Conservation (phyloP, 2,329 filamentous ascomycete genomes). For the Arthrobotrys iridis region DNA sequence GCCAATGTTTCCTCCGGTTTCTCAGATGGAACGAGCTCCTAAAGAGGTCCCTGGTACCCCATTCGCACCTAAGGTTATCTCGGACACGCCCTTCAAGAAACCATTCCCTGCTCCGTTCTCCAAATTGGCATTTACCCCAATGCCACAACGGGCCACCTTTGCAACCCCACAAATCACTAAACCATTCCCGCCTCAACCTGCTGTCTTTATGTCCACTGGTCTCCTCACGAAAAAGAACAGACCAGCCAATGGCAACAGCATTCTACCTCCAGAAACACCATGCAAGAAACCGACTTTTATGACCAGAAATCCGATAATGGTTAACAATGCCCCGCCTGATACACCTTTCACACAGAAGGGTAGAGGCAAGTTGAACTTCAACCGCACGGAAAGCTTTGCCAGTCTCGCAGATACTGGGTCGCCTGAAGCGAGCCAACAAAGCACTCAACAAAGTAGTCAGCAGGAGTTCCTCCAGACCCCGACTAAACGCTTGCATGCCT, state of each 20-base stretch:
- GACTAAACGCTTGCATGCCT: slow-evolving; percentile 46
- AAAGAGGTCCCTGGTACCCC: slow-evolving; percentile 20
- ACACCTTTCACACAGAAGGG: slow-evolving; percentile 79
- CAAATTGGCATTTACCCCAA: slow-evolving; percentile 66
- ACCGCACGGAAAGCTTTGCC: slow-evolving; percentile 53
- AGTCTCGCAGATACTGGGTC: slow-evolving; percentile 48
- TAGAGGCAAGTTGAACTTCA: slow-evolving; percentile 61
- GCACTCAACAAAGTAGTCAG: slow-evolving; percentile 38
- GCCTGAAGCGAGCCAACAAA: slow-evolving; percentile 39
- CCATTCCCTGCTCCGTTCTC: slow-evolving; percentile 60
- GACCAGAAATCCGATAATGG: slow-evolving; percentile 62
- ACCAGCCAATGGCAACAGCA: slow-evolving; percentile 63
- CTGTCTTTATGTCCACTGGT: slow-evolving; percentile 92
- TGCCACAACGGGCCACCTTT: slow-evolving; percentile 64
- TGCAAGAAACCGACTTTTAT: slow-evolving; percentile 87
- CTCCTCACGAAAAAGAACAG: slow-evolving; percentile 78
- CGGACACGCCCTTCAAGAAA: slow-evolving; percentile 56
- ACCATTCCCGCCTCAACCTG: slow-evolving; percentile 77
- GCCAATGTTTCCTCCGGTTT: slow-evolving; percentile 45
- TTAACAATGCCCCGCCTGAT: slow-evolving; percentile 66
- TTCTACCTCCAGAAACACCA: slow-evolving; percentile 83
- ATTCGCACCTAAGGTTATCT: slow-evolving; percentile 28
- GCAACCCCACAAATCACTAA: slow-evolving; percentile 82
- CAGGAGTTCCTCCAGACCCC: slow-evolving; percentile 47
- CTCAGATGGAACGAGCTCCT: background rate